Conservation (phyloP, 441 rosid genomes). For the Biscutella laevigata region DNA sequence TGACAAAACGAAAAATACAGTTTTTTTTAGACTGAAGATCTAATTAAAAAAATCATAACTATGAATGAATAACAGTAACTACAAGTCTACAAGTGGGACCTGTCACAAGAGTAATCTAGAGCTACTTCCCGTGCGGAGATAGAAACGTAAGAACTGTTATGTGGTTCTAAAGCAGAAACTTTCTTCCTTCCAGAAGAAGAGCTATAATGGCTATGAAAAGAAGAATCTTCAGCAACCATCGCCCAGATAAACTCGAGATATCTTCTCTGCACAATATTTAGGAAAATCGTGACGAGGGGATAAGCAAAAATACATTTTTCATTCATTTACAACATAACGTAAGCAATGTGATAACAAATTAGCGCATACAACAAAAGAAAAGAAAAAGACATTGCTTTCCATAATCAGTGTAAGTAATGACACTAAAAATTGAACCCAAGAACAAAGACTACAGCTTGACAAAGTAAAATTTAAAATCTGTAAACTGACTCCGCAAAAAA, state of each 20-base stretch:
- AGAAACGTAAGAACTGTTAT: slow-evolving; percentile 20
- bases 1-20: slow-evolving; percentile 21
- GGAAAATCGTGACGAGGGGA: background rate
- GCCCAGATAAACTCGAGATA: slow-evolving; percentile 8
- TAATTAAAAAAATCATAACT: background rate
- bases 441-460: background rate
- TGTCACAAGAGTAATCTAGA: slow-evolving; percentile 27
- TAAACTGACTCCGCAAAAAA: background rate
- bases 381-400: background rate
- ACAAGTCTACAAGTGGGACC: slow-evolving; percentile 34
- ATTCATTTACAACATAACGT: background rate
- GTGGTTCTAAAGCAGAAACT: slow-evolving; percentile 25
- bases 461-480: background rate
- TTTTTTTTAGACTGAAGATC: background rate
- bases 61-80: background rate
- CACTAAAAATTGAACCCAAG: no score
- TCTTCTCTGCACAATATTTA: slow-evolving; percentile 13
- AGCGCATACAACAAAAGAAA: background rate
- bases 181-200: slow-evolving; percentile 29
- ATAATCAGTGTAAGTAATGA: no score
- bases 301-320: background rate
- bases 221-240: slow-evolving; percentile 48
- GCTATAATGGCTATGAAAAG: slow-evolving; percentile 14
- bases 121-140: slow-evolving; percentile 19
- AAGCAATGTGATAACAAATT: background rate